These are phyloP conservation scores for Primulina eburnea DNA, from an alignment of 257 asterid species.

Conservation along the genomic window DNA sequence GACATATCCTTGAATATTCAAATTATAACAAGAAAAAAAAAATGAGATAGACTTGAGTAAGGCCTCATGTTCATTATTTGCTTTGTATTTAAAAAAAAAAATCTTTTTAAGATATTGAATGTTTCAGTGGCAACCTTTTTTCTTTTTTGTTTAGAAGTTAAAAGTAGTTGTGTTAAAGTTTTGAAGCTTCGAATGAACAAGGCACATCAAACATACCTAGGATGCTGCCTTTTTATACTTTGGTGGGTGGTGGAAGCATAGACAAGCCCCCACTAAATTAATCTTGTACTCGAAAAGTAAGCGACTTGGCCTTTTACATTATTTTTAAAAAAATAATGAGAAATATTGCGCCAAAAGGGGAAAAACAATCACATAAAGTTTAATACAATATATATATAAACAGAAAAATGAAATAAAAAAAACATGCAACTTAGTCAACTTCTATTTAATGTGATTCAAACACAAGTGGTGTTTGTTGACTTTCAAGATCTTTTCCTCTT, in stretches of 20 bases:
- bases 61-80: too few species aligned
- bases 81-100: neutral
- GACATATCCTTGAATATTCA: too few species aligned
- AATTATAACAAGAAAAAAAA: too few species aligned
- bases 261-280: constrained; percentile 15
- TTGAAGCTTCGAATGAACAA: constrained; percentile 4
- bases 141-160: too few species aligned
- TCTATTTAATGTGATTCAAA: neutral
- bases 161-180: neutral
- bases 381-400: too few species aligned
- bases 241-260: constrained; percentile 23
- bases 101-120: too few species aligned
- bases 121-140: constrained; percentile 23
- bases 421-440: neutral
- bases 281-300: constrained; percentile 3
- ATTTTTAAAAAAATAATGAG: neutral
- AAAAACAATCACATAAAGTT: too few species aligned
- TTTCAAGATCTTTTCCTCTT: too few species aligned
- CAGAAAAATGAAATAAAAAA: too few species aligned
- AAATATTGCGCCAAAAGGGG: too few species aligned
- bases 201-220: constrained; percentile 19
- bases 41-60: too few species aligned
- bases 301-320: neutral
- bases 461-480: neutral
- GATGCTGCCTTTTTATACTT: constrained; percentile 31